Evolutionary conservation across 352 stramenopile genomes (phyloP).

Genomic region (Globisporangium megalacanthum): DNA sequence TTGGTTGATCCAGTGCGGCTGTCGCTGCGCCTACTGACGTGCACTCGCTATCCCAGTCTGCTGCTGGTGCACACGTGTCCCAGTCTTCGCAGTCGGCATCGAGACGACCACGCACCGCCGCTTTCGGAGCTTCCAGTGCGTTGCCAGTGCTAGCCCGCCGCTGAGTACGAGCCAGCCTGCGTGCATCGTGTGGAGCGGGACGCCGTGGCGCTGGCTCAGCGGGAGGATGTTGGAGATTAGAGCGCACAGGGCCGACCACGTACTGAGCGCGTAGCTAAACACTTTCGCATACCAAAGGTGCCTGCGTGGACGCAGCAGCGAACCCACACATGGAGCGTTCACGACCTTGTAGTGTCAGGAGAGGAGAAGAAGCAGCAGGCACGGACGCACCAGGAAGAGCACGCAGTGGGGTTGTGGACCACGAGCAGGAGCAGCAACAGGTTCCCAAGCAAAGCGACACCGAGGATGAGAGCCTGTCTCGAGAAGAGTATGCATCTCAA

Average conservation of each 20-base stretch:
- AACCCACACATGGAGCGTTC: neutral
- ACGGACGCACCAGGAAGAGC: slow-evolving; percentile 26
- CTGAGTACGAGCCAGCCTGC: slow-evolving; percentile 3
- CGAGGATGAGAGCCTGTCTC: slow-evolving; percentile 16
- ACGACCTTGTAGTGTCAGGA: neutral
- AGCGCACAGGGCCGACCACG: slow-evolving; percentile 27
- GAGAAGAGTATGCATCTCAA: neutral
- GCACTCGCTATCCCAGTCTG: no score
- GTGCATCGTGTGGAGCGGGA: slow-evolving; percentile 20
- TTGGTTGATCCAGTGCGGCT: no score
- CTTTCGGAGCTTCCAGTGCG: neutral
- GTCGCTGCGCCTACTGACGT: no score
- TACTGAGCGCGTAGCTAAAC: slow-evolving; percentile 31
- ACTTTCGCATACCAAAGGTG: slow-evolving; percentile 32
- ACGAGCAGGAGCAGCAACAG: slow-evolving; percentile 25
- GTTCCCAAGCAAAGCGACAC: slow-evolving; percentile 23
- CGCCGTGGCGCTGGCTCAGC: slow-evolving; percentile 5
- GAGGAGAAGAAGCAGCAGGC: neutral
- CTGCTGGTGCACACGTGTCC: no score
- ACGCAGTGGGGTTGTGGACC: slow-evolving; percentile 18
- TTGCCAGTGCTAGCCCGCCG: neutral
- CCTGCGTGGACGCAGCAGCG: slow-evolving; percentile 7
- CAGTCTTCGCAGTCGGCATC: slow-evolving; percentile 19
- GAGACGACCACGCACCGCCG: neutral
- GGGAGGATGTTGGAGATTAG: slow-evolving; percentile 22